Conservation (phyloP, 306 rosid genomes). For the Lathyrus aphaca region DNA sequence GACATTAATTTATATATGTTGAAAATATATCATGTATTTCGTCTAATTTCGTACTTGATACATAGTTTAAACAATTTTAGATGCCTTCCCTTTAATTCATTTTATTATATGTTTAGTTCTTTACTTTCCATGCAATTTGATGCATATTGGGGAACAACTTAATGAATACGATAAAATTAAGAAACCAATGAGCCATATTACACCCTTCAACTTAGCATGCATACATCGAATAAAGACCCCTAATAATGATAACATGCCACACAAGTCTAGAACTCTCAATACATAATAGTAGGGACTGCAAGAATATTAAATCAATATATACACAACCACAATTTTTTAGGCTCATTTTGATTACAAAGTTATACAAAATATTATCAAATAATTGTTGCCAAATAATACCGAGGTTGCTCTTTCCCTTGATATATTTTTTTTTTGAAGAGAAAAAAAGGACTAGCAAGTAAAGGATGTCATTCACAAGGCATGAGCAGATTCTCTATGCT, state of each 20-base stretch:
- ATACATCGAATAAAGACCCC: constrained; percentile 11
- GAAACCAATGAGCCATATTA: constrained; percentile 23
- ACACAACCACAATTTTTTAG: constrained; percentile 31
- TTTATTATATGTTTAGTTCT: not conserved
- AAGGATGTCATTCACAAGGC: not conserved
- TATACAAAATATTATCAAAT: constrained; percentile 31
- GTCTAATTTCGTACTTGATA: not conserved
- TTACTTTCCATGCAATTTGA: constrained; percentile 5
- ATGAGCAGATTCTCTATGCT: constrained; percentile 49
- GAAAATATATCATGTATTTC: no score
- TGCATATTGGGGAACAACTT: constrained; percentile 19
- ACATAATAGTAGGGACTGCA: not conserved
- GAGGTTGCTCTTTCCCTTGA: constrained; percentile 15
- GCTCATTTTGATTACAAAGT: constrained; percentile 18
- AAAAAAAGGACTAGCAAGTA: not conserved
- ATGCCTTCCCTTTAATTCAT: not conserved
- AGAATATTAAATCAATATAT: not conserved
- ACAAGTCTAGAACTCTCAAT: not conserved
- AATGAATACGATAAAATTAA: constrained; percentile 10
- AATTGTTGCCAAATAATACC: constrained; percentile 8
- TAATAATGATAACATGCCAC: not conserved
- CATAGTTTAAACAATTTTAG: constrained; percentile 18
- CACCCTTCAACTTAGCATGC: constrained; percentile 31
- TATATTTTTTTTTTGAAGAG: constrained; percentile 4
- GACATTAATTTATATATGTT: no score